Evolutionary conservation across 768 basidiomycete genomes (phyloP), one percentile per base, ranked within the genome.

Genomic region (Leccinellum rugosiceps): DNA sequence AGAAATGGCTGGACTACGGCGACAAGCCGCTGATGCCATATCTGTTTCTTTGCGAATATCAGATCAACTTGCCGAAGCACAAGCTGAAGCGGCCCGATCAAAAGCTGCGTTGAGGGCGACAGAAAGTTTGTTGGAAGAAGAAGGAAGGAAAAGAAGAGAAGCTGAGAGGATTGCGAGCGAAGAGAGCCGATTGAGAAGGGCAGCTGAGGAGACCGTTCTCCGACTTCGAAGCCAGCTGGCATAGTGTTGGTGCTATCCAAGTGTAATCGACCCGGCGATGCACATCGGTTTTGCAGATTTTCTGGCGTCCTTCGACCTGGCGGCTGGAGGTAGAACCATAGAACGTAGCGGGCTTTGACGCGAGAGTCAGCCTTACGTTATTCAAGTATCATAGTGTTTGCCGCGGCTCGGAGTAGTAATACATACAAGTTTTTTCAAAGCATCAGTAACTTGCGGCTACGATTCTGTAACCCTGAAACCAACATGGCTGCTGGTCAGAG

Each of bases 11-110:
- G 78, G 70, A 38, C 74, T 91, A 55, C 82, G 86, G 48, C 79
- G 83, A 54, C 86, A 88, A 67, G 82, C 87, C 17, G 79, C 85
- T 21, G 86, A 90, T 59, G 85, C 87, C 6, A 79, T 86, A 55
- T 83, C 83, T 6, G 77, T 83, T 28, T 86, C 86, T 3, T 71
- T 84, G 53, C 77, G 82, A 56, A 77, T 92, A 59, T 81, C 87
- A 17, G 87, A 88, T 65, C 85, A 90, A 65, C 77, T 92, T n/a
- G 76, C 81, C 9, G 81, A 84, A 58, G 83, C 81, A 9, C 83
- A 88, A 59, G 75, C 82, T 35, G 88, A 90, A 60, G 77, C 79
- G 1, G 77, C 83, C 50, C 75, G 83, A 53, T 76, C 80, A 30
- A 80, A 80, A 63, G 76, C 83, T 38, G 77, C 80, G 21, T 71